Base-by-base conservation (phyloP, 148 eudicot genomes). In the Camellia sinensis region DNA sequence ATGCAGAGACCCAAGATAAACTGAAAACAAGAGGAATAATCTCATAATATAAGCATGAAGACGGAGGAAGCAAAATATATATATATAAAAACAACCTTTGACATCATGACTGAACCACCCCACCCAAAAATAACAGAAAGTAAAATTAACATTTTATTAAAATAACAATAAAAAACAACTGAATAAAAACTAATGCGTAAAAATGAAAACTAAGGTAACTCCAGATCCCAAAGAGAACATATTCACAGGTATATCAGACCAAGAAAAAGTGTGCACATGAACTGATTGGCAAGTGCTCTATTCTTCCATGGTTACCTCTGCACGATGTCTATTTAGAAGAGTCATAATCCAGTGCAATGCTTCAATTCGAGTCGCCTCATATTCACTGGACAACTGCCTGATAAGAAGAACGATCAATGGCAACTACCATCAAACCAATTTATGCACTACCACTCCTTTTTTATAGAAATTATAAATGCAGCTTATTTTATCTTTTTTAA, bases 361-460 rank as follows among this genome's bases (percentile, higher is more conserved):
- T 86, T 97, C 99, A 56, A 94, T 91, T 60, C 99, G 93, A 67
- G 99, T 92, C 74, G 95, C 98, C 89, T 96, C 99, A 97, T 95
- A 94, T 80, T 93, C 99, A 87, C 91, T 94, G 61, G 98, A 90
- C 81, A 96, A 85, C 87, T 94, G 97, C 75, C 99, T 96, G 92
- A 74, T 54, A 83, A 84, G 60, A 75, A 74, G 46, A 43, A 78
- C 7, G 60, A 57, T 43, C 79, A 73, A 67, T 59, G 68, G 54
- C 52, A 74, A 56, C 18, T 50, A 71, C 11, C 59, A 54, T 48
- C 57, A 48, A 14, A 41, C 12, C 43, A 1, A 75, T 62, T 67
- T 71, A 29, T 70, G 74, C 48, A 69, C 44, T 64, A 18, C n/a
- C 63, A 76, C 54, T 40, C 62, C 56, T 56, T 66, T 18, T 13